Evolutionary conservation across 2,329 filamentous ascomycete species (phyloP), one percentile per base, ranked within the genome.

Genomic region (Gliomastix tumulicola): DNA sequence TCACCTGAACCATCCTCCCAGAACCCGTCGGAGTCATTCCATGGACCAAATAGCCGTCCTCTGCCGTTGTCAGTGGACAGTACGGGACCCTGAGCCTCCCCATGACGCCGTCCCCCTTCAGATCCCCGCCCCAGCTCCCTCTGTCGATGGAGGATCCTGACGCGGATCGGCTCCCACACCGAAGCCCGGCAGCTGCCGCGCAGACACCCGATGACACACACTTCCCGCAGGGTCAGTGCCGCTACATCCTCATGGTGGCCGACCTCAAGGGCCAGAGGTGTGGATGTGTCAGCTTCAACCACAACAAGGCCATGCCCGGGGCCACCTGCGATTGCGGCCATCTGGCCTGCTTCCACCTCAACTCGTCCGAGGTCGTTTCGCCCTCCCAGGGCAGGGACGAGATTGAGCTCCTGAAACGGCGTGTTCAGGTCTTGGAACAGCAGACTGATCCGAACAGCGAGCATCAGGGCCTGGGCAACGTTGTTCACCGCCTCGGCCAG

Each of bases 271-370:
- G 74, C 35, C 65, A 74, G 40, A 69, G 75, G 30, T 79, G 75
- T 51, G 74, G 68, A 31, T 79, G 75, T 46, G 69, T 74, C 42
- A 63, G 67, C 41, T 79, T 79, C 52, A 67, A 67, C 5, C 64
- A 71, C 39, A 77, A 76, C 51, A 63, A 60, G 35, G 51, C 60
- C n/a, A 57, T 71, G 10, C 74, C 74, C 2, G 68, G 73, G 25
- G 70, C 71, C 36, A 66, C 59, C 16, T 79, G 75, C 46, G 66
- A 75, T 35, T 79, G 75, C 45, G 75, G 75, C 6, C 75, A 79
- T 49, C 65, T 76, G 36, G 71, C 74, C 22, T 79, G 74, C 52
- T 79, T 71, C 48, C 75, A 79, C 48, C 58, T 70, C 40, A 62
- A 64, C 43, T 63, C 63, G n/a, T 56, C 65, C 20, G 65, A 72